Percentiles rank a stretch among this genome's conserved stretches.
These are phyloP conservation scores for Myriosclerotinia duriaeana DNA, from an alignment of 2,329 filamentous ascomycete genomes.

Conservation along the genomic window DNA sequence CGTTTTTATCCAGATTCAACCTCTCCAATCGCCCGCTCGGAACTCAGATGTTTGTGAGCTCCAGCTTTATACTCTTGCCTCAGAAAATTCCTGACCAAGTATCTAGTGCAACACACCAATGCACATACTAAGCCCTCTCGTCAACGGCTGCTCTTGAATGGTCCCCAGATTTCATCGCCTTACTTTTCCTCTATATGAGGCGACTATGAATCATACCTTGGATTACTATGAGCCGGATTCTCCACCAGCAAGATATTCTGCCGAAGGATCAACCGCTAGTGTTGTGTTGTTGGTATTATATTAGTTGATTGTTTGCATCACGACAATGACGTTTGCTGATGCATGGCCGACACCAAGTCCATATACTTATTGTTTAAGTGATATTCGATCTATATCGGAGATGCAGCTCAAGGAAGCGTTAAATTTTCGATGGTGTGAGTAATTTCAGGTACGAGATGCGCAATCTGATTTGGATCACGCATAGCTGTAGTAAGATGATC, in stretches of 20 bases:
- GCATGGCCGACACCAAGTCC: background rate
- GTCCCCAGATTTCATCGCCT: background rate
- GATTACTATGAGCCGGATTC: background rate
- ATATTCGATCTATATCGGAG: background rate
- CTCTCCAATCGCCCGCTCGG: background rate
- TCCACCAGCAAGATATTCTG: background rate
- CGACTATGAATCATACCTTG: background rate
- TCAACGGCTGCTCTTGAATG: background rate
- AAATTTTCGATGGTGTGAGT: conserved; percentile 61
- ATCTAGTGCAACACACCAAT: background rate
- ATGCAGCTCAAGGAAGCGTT: conserved; percentile 29
- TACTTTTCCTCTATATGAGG: background rate
- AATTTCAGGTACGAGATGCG: conserved; percentile 67
- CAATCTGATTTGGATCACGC: conserved; percentile 76
- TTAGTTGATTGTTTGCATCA: background rate
- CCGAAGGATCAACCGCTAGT: background rate
- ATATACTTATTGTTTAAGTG: background rate
- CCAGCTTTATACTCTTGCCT: background rate
- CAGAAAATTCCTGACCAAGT: background rate
- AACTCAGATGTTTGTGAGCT: background rate
- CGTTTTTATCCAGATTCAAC: background rate
- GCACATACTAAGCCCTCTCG: background rate
- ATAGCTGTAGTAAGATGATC: conserved; percentile 76
- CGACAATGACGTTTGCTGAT: background rate
- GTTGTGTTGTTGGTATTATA: background rate